Evolutionary conservation across 2,329 filamentous ascomycete species (phyloP), one percentile per base, ranked within the genome.

Genomic region (Pseudopithomyces chartarum): DNA sequence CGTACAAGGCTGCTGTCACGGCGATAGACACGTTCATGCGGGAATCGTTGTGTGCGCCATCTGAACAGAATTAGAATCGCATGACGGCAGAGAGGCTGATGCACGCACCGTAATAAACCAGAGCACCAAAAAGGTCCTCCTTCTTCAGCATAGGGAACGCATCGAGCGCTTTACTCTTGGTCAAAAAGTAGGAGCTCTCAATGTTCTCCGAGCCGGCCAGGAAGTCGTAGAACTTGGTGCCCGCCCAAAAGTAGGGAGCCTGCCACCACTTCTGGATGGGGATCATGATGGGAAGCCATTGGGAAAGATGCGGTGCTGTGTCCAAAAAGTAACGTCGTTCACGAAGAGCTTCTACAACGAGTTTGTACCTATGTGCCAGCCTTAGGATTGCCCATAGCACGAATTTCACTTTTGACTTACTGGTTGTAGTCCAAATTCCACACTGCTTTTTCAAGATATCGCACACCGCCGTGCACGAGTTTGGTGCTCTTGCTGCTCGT

Each of bases 41-140:
- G 19, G 91, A 95, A 76, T 96, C 92, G 71, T 96, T 96, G 78
- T 96, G 92, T 29, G 90, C 91, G 66, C 92, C 92, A 78, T 96
- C 91, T 84, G 55, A 22, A 29, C 29, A 33, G 6, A 22, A 54
- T 78, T 61, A 78, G 70, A 52, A 45, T 29, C 33, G 32, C 11
- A n/a, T 12, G 29, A 39, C 20, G 10, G n/a, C 15, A 34, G n/a
- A 19, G 46, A 20, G 10, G 2, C 32, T 20, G 26, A 10, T 22
- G 29, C 22, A 56, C 68, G 52, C 76, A 85, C 84, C 89, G 73
- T 96, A 96, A 81, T 96, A 96, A 22, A 96, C 91, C 68, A 96
- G 79, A 56, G 91, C 91, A 58, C 92, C 92, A 43, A 92, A 85
- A 13, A 96, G 80, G 62, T 89, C 87, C 40, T 90, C 87, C 71